Conservation (phyloP, 75 land plant species). For the Picea sitchensis region DNA sequence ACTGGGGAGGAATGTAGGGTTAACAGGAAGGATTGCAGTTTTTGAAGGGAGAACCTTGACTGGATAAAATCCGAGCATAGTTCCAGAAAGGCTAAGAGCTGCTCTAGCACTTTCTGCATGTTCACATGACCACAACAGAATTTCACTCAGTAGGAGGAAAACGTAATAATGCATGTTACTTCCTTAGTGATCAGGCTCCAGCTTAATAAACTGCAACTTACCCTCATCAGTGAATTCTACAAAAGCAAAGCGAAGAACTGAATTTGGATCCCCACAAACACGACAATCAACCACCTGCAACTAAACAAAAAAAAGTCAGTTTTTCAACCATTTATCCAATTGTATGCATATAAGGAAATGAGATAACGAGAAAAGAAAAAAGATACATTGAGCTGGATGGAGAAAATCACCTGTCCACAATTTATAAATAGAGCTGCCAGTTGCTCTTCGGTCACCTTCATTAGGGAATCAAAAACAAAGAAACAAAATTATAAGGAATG, state of each 20-base stretch:
- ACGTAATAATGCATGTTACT: not conserved
- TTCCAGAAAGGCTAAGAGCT: slow-evolving; percentile 41
- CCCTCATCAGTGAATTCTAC: slow-evolving; percentile 53
- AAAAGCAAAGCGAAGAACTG: slow-evolving; percentile 55
- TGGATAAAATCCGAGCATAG: slow-evolving; percentile 47
- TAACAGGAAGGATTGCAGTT: slow-evolving; percentile 51
- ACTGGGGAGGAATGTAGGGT: slow-evolving; percentile 45
- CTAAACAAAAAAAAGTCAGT: not conserved
- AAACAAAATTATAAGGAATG: not conserved
- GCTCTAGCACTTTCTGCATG: slow-evolving; percentile 36
- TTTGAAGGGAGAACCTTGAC: slow-evolving; percentile 51
- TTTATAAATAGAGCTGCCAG: slow-evolving; percentile 42
- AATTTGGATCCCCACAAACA: slow-evolving; percentile 68
- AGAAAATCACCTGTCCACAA: slow-evolving; percentile 45
- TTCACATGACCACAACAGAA: not conserved
- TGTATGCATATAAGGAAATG: not conserved
- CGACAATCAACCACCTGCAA: slow-evolving; percentile 67
- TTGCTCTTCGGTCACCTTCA: slow-evolving; percentile 52
- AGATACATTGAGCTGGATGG: not conserved
- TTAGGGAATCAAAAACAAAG: slow-evolving; percentile 11
- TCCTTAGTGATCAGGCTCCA: not conserved
- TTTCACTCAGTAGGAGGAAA: not conserved
- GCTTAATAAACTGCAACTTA: slow-evolving; percentile 1
- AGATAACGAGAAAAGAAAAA: not conserved
- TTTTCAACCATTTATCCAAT: not conserved